A percentile compares a stretch with the other conserved stretches of the same genome.
phyloP scores from a whole-genome alignment of 2,329 filamentous ascomycete species.

The Clarireedia hainanense region DNA sequence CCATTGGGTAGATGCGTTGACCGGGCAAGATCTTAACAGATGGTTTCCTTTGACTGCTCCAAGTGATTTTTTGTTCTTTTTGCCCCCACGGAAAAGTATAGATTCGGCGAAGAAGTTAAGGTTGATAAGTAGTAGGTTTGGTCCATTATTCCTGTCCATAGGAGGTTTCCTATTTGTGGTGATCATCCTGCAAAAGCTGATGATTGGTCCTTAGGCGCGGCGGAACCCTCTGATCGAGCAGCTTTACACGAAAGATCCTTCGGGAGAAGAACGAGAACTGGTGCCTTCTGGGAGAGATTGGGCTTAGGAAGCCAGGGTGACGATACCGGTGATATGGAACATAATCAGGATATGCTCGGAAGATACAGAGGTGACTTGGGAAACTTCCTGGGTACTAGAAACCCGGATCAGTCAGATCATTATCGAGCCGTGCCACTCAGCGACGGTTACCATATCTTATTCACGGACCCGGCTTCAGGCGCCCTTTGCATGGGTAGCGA shows the following conservation, averaged over 20 bases:
- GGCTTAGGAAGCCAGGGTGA: slow-evolving; percentile 12
- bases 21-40: slow-evolving; percentile 41
- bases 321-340: slow-evolving; percentile 7
- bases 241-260: slow-evolving; percentile 22
- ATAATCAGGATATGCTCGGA: slow-evolving; percentile 11
- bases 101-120: slow-evolving; percentile 50
- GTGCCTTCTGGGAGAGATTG: slow-evolving; percentile 23
- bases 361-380: slow-evolving; percentile 14
- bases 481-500: slow-evolving; percentile 54
- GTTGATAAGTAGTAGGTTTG: slow-evolving; percentile 46
- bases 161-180: too few relatives aligned
- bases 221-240: slow-evolving; percentile 33
- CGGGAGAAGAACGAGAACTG: slow-evolving; percentile 16
- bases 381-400: slow-evolving; percentile 11
- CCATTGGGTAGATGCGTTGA: slow-evolving; percentile 46
- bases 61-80: slow-evolving; percentile 51
- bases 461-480: slow-evolving; percentile 50
- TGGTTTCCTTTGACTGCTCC: slow-evolving; percentile 48
- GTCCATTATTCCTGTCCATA: too few relatives aligned
- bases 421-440: slow-evolving; percentile 56
- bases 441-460: slow-evolving; percentile 57
- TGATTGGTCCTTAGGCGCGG: slow-evolving; percentile 29
- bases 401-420: slow-evolving; percentile 40
- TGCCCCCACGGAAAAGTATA: slow-evolving; percentile 43
- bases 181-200: neutral